phyloP scores from a whole-genome alignment of 768 basidiomycete genomes.

The Boletus rubescentipes region DNA sequence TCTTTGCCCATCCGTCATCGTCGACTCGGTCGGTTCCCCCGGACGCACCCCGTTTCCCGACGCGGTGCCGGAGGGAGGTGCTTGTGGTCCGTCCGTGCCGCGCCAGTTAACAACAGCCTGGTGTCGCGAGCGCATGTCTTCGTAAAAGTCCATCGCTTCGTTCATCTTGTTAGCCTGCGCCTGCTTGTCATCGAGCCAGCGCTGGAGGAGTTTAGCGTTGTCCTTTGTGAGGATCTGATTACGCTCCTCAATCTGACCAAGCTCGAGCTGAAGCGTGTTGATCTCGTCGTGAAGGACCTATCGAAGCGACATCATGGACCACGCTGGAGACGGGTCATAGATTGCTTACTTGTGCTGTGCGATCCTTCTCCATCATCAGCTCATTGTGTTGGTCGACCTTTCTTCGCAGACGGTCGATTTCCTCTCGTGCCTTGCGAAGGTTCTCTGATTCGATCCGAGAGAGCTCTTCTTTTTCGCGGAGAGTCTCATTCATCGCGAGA shows the following conservation, averaged over 20 bases:
- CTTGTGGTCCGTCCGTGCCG: constrained; percentile 36
- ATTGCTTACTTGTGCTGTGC: constrained; percentile 73
- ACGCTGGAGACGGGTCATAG: not conserved
- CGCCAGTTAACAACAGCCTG: constrained; percentile 61
- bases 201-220: constrained; percentile 91
- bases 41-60: constrained; percentile 46
- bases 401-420: constrained; percentile 63
- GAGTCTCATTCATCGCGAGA: constrained; percentile 90
- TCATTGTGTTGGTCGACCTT: constrained; percentile 85
- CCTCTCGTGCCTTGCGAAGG: constrained; percentile 73
- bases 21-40: constrained; percentile 36
- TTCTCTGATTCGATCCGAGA: constrained; percentile 80
- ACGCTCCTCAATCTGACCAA: constrained; percentile 84
- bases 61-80: constrained; percentile 37
- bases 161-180: constrained; percentile 94
- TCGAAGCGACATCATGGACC: constrained; percentile 6
- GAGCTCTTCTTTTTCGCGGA: constrained; percentile 90
- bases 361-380: constrained; percentile 85
- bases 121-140: constrained; percentile 77
- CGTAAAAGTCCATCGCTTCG: constrained; percentile 86
- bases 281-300: constrained; percentile 96
- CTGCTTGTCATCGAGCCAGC: constrained; percentile 97
- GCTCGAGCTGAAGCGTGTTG: constrained; percentile 86
- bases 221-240: constrained; percentile 87
- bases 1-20: constrained; percentile 66